Evolutionary conservation across 768 basidiomycete species (phyloP), one percentile per base, ranked within the genome.

Genomic region (Tulasnella sp.): DNA sequence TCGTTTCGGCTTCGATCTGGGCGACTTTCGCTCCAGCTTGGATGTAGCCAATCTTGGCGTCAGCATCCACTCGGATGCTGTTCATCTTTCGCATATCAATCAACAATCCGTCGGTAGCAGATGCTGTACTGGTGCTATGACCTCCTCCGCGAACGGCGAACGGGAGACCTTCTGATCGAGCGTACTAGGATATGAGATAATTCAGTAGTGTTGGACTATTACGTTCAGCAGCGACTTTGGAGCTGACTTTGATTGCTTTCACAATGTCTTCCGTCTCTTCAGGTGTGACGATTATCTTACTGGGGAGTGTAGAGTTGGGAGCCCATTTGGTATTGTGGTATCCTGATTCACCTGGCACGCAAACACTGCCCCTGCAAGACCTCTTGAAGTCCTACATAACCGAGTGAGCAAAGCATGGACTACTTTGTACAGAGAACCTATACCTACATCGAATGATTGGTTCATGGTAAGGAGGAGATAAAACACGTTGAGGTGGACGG

Each of bases 71-170:
- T n/a, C n/a, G n/a, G n/a, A n/a, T n/a, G 39, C 77, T 56, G 31
- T 76, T 77, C 48, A 77, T 56, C 34, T 73, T 78, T 18, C 71
- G 39, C 77, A 78, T 72, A 44, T 78, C 68, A 46, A 78, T 73
- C 27, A 78, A 19, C 31, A 78, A 18, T 38, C 77, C 77, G 21
- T 73, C 68, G 6, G 31, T 31, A 8, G 77, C 71, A 1, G 77
- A 78, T 14, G 76, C 76, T 36, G 46, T 39, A 21, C 44, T n/a
- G 18, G 5, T 58, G 24, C 36, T 73, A 31, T 77, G 44, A 56
- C 76, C 46, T 27, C 52, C 46, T 19, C 76, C 76, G 10, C 19
- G 56, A 38, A 77, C 40, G 7, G 48, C 76, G 14, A 77, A 4
- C 6, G 46, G 24, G 24, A 77, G 40, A 14, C 52, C 52, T 18